Percentiles rank a stretch among this genome's conserved stretches.
Evolutionary conservation across 2,329 filamentous ascomycete genomes (phyloP).

Genomic region (Cladosporium sp.): DNA sequence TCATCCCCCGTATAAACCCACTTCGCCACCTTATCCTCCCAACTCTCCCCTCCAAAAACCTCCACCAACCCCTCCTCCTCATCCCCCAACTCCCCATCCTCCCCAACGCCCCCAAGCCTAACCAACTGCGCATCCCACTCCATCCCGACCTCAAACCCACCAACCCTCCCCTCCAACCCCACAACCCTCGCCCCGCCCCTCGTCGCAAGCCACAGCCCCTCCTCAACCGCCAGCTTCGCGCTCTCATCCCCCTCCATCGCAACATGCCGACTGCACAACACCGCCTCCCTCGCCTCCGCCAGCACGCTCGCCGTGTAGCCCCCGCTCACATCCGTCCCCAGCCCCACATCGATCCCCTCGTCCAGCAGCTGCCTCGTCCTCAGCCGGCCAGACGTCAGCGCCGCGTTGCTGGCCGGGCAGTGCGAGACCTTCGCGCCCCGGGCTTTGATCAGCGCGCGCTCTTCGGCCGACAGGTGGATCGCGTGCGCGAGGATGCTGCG

Average conservation of each 20-base stretch:
- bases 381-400: constrained; percentile 72
- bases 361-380: constrained; percentile 69
- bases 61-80: constrained; percentile 59
- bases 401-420: constrained; percentile 81
- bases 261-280: constrained; percentile 68
- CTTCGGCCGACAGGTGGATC: constrained; percentile 64
- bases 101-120: constrained; percentile 45
- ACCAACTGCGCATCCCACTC: constrained; percentile 88
- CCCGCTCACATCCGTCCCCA: constrained; percentile 87
- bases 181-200: constrained; percentile 79
- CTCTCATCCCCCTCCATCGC: constrained; percentile 45
- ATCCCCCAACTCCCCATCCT: constrained; percentile 29
- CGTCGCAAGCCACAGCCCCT: constrained; percentile 81
- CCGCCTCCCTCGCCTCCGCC: constrained; percentile 74
- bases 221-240: constrained; percentile 70
- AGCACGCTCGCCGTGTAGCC: constrained; percentile 79
- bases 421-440: constrained; percentile 66
- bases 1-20: constrained; percentile 95
- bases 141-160: constrained; percentile 79
- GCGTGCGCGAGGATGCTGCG: constrained; percentile 81
- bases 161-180: constrained; percentile 71
- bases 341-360: constrained; percentile 67
- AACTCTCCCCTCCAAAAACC: constrained; percentile 85
- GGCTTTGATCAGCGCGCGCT: constrained; percentile 57
- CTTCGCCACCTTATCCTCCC: constrained; percentile 80